Evolutionary conservation across 1,139 yeast genomes (phyloP).

Genomic region (Yamadazyma songkhlaensis): DNA sequence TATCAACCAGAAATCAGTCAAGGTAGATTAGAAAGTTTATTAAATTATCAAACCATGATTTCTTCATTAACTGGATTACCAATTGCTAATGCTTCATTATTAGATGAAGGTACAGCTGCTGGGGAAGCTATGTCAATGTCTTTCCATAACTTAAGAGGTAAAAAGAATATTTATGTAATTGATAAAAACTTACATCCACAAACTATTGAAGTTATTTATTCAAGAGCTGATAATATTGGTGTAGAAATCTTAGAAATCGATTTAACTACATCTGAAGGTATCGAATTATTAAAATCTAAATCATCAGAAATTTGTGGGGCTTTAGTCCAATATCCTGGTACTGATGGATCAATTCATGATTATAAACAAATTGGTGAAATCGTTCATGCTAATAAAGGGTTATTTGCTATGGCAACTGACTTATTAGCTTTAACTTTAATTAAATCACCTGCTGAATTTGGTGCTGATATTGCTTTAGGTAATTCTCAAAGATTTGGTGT

Average conservation of each 20-base stretch:
- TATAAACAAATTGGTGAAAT: conserved; percentile 57
- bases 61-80: conserved; percentile 89
- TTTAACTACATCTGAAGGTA: conserved; percentile 48
- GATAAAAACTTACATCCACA: conserved; percentile 82
- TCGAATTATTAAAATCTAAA: conserved; percentile 34
- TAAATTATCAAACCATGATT: conserved; percentile 88
- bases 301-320: conserved; percentile 66
- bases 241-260: conserved; percentile 65
- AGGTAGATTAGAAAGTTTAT: conserved; percentile 86
- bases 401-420: conserved; percentile 85
- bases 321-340: conserved; percentile 85
- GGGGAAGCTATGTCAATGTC: conserved; percentile 95
- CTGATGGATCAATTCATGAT: conserved; percentile 70
- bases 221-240: conserved; percentile 75
- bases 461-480: conserved; percentile 93
- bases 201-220: conserved; percentile 71
- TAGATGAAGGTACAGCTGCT: conserved; percentile 98
- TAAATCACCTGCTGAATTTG: conserved; percentile 79
- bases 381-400: conserved; percentile 69
- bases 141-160: conserved; percentile 64
- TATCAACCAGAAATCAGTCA: conserved; percentile 98
- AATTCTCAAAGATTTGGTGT: conserved; percentile 96
- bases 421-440: conserved; percentile 81
- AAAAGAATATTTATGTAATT: conserved; percentile 66
- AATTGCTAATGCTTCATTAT: conserved; percentile 87